Conservation (phyloP, 1,284 basidiomycete genomes). For the Ustilago bromivora region DNA sequence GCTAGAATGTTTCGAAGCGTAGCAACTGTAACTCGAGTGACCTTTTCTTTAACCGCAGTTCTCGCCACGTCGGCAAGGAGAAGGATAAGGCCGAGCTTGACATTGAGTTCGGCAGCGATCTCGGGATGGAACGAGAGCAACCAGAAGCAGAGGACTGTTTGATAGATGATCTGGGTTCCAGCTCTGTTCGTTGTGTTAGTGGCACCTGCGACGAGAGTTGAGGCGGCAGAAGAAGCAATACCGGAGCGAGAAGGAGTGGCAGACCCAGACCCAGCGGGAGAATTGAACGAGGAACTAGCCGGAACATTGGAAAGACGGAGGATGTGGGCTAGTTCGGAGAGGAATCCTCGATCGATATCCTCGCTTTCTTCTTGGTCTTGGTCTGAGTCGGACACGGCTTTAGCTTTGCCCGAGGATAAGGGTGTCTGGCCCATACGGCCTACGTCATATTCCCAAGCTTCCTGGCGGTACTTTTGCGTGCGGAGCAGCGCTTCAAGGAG, state of each 20-base stretch:
- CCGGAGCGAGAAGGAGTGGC: constrained; percentile 40
- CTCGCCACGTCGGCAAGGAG: constrained; percentile 87
- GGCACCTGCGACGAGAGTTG: constrained; percentile 42
- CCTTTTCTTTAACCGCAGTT: constrained; percentile 94
- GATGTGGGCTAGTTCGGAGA: constrained; percentile 55
- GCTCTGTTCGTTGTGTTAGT: constrained; percentile 39
- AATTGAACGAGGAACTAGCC: constrained; percentile 34
- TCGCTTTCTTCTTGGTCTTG: constrained; percentile 24
- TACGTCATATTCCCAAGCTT: constrained; percentile 71
- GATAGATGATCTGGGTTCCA: constrained; percentile 89
- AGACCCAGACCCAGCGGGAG: constrained; percentile 46
- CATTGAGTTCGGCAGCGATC: constrained; percentile 87
- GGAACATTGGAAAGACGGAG: constrained; percentile 46
- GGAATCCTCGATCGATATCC: constrained; percentile 41
- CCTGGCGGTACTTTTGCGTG: constrained; percentile 79
- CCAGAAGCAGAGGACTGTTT: constrained; percentile 92
- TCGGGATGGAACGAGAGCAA: constrained; percentile 88
- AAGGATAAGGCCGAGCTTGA: constrained; percentile 90
- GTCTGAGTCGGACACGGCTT: constrained; percentile 23
- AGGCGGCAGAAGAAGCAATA: constrained; percentile 19
- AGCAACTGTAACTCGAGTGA: constrained; percentile 92
- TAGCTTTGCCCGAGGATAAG: constrained; percentile 21
- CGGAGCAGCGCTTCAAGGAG: constrained; percentile 88
- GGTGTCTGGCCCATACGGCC: constrained; percentile 45
- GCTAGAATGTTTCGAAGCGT: constrained; percentile 86